phyloP scores from a whole-genome alignment of 768 basidiomycete genomes.

The Collybia mongolica region DNA sequence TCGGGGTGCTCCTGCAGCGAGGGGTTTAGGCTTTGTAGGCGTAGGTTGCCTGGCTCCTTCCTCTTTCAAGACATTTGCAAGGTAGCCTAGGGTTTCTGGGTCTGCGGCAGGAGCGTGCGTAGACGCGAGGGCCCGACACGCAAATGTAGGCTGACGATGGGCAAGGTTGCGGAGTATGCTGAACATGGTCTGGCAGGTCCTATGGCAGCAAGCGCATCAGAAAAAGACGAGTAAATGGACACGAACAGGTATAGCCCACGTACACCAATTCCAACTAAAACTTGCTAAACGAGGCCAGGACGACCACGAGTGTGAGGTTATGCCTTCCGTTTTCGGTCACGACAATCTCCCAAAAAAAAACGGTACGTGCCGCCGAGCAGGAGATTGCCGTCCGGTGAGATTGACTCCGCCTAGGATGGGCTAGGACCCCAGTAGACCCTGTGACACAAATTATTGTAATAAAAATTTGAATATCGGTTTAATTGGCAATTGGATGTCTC shows the following conservation, averaged over 20 bases:
- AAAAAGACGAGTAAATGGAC: neutral
- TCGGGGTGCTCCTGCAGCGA: neutral
- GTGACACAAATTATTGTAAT: constrained; percentile 11
- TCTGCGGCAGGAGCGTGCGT: constrained; percentile 2
- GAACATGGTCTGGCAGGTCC: constrained; percentile 11
- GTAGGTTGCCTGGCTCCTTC: neutral
- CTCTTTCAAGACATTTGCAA: neutral
- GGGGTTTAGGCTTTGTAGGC: neutral
- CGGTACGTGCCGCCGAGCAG: no score
- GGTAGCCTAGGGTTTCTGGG: no score
- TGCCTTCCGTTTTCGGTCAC: constrained; percentile 11
- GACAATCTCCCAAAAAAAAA: no score
- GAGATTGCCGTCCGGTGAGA: neutral
- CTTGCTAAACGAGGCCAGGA: neutral
- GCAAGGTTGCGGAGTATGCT: constrained; percentile 12
- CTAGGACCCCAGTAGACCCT: constrained; percentile 20
- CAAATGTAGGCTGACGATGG: constrained; percentile 2
- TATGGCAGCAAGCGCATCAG: constrained; percentile 2
- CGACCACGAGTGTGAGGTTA: neutral
- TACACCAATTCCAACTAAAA: constrained; percentile 4
- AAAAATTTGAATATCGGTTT: neutral
- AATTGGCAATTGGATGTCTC: constrained; percentile 6
- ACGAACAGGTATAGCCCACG: no score
- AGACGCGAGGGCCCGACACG: constrained; percentile 3
- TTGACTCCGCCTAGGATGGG: constrained; percentile 10